Evolutionary conservation across 1,284 basidiomycete genomes (phyloP).

Genomic region (Sanghuangporus baumii): DNA sequence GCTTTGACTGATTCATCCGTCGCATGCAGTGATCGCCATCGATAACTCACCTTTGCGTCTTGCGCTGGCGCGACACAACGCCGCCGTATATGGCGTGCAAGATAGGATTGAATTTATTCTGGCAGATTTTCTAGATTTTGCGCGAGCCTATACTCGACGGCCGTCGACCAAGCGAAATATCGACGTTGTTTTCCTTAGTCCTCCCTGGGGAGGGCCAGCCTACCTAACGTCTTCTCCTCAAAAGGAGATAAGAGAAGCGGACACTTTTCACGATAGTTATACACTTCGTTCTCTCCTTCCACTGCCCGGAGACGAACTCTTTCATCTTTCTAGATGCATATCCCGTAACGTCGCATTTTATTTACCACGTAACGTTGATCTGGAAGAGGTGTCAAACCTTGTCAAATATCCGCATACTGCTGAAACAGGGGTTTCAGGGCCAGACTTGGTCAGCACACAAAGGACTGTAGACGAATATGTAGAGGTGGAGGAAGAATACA

Average conservation of each 20-base stretch:
- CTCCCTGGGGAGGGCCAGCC: conserved; percentile 87
- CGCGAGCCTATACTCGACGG: conserved; percentile 46
- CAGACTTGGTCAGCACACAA: conserved; percentile 13
- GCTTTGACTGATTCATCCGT: neutral
- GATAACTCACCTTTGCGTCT: conserved; percentile 83
- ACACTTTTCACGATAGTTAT: conserved; percentile 43
- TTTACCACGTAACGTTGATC: conserved; percentile 78
- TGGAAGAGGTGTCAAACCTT: conserved; percentile 70
- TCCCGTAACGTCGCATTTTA: conserved; percentile 86
- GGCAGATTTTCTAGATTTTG: conserved; percentile 83
- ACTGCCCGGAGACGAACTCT: conserved; percentile 77
- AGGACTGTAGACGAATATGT: conserved; percentile 31
- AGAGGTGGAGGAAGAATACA: conserved; percentile 88
- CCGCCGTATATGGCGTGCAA: conserved; percentile 86
- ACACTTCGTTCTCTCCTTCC: conserved; percentile 72
- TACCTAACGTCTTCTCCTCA: conserved; percentile 45
- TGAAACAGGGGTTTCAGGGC: neutral
- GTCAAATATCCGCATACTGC: conserved; percentile 22
- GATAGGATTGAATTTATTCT: conserved; percentile 92
- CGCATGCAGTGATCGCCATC: conserved; percentile 78
- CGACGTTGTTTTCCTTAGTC: conserved; percentile 87
- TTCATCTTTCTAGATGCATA: conserved; percentile 62
- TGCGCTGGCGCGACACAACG: conserved; percentile 87
- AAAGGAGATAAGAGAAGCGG: conserved; percentile 19
- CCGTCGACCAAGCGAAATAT: conserved; percentile 38